These are phyloP conservation scores for Ustanciosporium gigantosporum DNA, from an alignment of 1,284 basidiomycete species.

Conservation along the genomic window DNA sequence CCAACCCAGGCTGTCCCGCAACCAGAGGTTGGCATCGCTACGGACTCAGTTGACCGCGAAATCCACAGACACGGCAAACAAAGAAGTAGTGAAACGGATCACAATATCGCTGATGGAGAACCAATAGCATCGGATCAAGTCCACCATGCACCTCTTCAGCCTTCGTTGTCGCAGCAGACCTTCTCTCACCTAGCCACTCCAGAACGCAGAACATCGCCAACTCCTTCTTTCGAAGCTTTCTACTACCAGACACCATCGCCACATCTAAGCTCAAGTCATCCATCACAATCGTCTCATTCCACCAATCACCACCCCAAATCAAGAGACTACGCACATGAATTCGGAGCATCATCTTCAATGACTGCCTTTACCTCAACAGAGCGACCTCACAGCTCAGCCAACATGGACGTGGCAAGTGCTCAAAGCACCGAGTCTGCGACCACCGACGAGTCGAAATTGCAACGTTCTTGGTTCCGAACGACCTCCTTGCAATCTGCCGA, in stretches of 20 bases:
- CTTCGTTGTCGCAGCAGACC: conserved; percentile 13
- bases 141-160: too few relatives aligned
- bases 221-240: conserved; percentile 16
- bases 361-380: neutral
- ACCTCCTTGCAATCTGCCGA: too few relatives aligned
- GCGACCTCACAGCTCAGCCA: neutral
- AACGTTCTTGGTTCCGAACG: too few relatives aligned
- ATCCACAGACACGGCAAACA: neutral
- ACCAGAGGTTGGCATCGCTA: conserved; percentile 2
- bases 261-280: too few relatives aligned
- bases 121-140: too few relatives aligned
- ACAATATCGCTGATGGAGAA: neutral
- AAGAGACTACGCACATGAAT: too few relatives aligned
- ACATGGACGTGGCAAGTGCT: neutral
- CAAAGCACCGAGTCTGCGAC: neutral
- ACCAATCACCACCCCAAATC: too few relatives aligned
- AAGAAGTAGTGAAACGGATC: neutral
- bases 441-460: too few relatives aligned
- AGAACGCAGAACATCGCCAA: conserved; percentile 18
- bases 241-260: conserved; percentile 6
- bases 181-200: conserved; percentile 9
- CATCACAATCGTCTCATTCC: too few relatives aligned
- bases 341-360: too few relatives aligned
- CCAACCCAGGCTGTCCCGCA: neutral
- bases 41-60: neutral